phyloP scores from a whole-genome alignment of 2,329 filamentous ascomycete genomes.

The Bipolaris bicolor region DNA sequence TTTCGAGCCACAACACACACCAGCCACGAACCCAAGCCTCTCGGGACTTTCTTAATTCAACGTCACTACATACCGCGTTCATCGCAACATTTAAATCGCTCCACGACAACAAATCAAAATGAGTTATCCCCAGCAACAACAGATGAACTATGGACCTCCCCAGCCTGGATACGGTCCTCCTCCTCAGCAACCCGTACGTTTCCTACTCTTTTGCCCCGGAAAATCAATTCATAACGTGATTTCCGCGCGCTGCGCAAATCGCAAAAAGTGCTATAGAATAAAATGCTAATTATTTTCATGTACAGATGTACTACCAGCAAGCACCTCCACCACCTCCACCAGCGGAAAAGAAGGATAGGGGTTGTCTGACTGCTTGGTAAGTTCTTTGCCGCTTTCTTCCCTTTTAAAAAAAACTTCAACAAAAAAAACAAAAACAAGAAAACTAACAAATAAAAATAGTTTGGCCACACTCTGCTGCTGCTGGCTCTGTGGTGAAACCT shows the following conservation, averaged over 20 bases:
- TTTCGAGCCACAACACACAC: slow-evolving; percentile 3
- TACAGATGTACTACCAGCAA: slow-evolving; percentile 44
- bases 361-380: slow-evolving; percentile 43
- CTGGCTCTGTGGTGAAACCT: slow-evolving; percentile 45
- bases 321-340: slow-evolving; percentile 33
- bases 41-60: slow-evolving; percentile 16
- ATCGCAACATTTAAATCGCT: too few species aligned
- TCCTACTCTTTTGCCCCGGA: background rate
- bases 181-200: slow-evolving; percentile 39
- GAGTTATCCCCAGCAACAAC: slow-evolving; percentile 25
- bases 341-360: slow-evolving; percentile 41
- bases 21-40: slow-evolving; percentile 17
- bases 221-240: too few species aligned
- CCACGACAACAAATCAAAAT: slow-evolving; percentile 4
- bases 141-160: slow-evolving; percentile 36
- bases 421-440: background rate
- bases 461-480: slow-evolving; percentile 47
- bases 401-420: too few species aligned
- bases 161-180: slow-evolving; percentile 35
- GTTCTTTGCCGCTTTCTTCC: slow-evolving; percentile 8
- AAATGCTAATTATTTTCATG: background rate
- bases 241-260: too few species aligned
- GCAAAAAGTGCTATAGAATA: too few species aligned
- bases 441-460: slow-evolving; percentile 19
- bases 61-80: slow-evolving; percentile 6